Conservation (phyloP, 139 green algal genomes). For the Zygnema cylindricum region DNA sequence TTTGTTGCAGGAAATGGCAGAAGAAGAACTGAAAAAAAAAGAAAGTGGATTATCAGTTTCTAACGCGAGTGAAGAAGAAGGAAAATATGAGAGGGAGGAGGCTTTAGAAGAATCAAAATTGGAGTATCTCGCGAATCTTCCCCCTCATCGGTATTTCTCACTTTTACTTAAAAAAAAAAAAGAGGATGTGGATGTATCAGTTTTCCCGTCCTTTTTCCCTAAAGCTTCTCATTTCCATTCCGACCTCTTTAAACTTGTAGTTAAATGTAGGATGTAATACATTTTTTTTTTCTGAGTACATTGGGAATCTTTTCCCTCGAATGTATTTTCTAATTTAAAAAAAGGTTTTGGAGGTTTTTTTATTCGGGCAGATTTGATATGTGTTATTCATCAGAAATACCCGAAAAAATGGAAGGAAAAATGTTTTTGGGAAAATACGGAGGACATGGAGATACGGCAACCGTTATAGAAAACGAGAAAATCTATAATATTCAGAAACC, state of each 20-base stretch:
- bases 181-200: too few relatives aligned
- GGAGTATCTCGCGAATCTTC: not conserved
- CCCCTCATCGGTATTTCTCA: not conserved
- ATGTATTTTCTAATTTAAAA: not conserved
- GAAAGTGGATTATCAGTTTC: not conserved
- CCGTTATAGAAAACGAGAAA: conserved; percentile 64
- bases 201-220: too few relatives aligned
- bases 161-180: too few relatives aligned
- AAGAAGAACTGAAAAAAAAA: not conserved
- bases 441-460: conserved; percentile 77
- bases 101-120: not conserved
- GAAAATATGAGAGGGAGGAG: not conserved
- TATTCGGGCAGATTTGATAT: conserved; percentile 55
- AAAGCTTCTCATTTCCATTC: too few relatives aligned
- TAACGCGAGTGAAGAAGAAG: not conserved
- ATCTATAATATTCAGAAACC: conserved; percentile 72
- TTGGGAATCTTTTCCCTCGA: not conserved
- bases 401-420: conserved; percentile 68
- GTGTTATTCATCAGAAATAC: conserved; percentile 70
- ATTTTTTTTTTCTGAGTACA: too few relatives aligned
- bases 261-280: too few relatives aligned
- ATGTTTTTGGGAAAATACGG: conserved; percentile 77
- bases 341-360: not conserved
- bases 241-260: too few relatives aligned
- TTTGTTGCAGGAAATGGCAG: not conserved